Evolutionary conservation across 2,329 filamentous ascomycete genomes (phyloP), one percentile per base, ranked within the genome.

Genomic region (Balansia obtecta): DNA sequence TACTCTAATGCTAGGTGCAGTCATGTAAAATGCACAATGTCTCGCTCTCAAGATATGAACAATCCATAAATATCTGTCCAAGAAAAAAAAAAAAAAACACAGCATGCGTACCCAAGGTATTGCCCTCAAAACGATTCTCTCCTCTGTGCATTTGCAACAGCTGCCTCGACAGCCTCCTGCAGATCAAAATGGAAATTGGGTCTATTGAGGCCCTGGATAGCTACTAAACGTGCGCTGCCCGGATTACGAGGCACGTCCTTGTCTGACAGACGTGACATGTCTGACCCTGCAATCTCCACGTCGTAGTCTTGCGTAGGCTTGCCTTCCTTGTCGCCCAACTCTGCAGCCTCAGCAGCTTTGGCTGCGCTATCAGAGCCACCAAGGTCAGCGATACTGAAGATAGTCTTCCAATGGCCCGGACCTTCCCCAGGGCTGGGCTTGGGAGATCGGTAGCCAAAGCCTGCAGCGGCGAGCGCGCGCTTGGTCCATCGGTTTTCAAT

Each of bases 311-410:
- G 52, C 15, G 56, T 3, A 16, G 57, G 52, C 10, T 51, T 54
- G 33, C 54, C 55, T 39, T 53, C 68, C 50, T 76, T 70, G 58
- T 90, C 85, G 0, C 85, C 85, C 2, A 73, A 72, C 30, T 48
- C 52, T 0, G 78, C 79, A 1, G 83, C 83, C 27, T 50, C 49
- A 10, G 52, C 52, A 2, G 61, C 61, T 12, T 57, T 57, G 9
- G 64, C 59, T 0, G 85, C 86, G 16, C 83, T 88, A 50, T 82
- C 71, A 1, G 72, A 71, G 10, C 89, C 85, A 52, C 88, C 82
- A 48, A 95, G 80, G 61, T 95, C 88, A 1, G 91, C 88, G 34
- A 97, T 90, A 61, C 82, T 88, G 75, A 96, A 97, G 58, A 97
- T 90, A 20, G 88, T 86, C 67, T 88, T 90, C 65, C 65, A 68